These are phyloP conservation scores for Phialemoniopsis sp. DNA, from an alignment of 2,329 filamentous ascomycete species.

Conservation along the genomic window DNA sequence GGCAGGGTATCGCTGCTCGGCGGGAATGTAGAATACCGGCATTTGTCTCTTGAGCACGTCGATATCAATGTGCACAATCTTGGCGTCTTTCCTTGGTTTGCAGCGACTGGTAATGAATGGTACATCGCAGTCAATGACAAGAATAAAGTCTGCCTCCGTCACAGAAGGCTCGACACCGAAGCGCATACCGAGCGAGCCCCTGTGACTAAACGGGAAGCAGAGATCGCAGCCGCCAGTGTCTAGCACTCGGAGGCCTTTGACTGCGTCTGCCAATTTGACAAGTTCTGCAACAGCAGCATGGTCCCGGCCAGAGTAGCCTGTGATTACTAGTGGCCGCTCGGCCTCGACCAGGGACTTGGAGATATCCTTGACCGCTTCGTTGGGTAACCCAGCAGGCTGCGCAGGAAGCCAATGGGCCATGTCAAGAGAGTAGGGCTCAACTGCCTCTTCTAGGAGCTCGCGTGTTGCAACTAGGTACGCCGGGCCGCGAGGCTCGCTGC, in stretches of 20 bases:
- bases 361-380: slow-evolving; percentile 35
- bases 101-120: slow-evolving; percentile 83
- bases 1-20: slow-evolving; percentile 63
- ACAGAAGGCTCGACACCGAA: too few species aligned
- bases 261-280: slow-evolving; percentile 37
- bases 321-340: slow-evolving; percentile 41
- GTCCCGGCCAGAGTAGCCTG: slow-evolving; percentile 43
- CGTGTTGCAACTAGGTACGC: slow-evolving; percentile 70
- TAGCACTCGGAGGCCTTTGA: slow-evolving; percentile 42
- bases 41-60: slow-evolving; percentile 69
- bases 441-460: slow-evolving; percentile 76
- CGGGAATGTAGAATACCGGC: slow-evolving; percentile 67
- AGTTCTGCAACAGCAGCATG: slow-evolving; percentile 34
- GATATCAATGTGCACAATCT: slow-evolving; percentile 61
- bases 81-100: slow-evolving; percentile 45
- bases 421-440: slow-evolving; percentile 51
- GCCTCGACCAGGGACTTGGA: slow-evolving; percentile 36
- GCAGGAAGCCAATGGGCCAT: too few species aligned
- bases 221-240: slow-evolving; percentile 45
- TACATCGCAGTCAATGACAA: slow-evolving; percentile 73
- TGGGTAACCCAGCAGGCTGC: too few species aligned
- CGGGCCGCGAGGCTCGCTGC: slow-evolving; percentile 67
- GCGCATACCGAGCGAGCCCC: slow-evolving; percentile 36
- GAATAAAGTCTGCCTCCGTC: too few species aligned
- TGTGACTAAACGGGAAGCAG: slow-evolving; percentile 26